phyloP scores from a whole-genome alignment of 1,139 yeast genomes.

The Keqinozyma sinolaborantium region DNA sequence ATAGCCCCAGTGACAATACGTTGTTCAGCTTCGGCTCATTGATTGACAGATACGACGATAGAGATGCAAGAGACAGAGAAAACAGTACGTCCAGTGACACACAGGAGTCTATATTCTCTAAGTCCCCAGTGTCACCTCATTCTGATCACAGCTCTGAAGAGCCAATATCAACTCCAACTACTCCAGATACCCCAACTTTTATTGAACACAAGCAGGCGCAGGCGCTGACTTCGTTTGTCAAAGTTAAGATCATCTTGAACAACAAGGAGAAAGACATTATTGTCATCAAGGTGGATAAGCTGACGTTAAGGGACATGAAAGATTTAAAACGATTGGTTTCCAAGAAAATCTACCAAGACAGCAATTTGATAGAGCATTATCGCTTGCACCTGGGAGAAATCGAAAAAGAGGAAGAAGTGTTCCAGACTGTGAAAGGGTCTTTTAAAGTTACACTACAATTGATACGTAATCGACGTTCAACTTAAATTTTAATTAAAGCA shows the following conservation, averaged over 20 bases:
- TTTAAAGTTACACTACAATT: conserved; percentile 27
- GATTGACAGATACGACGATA: conserved; percentile 18
- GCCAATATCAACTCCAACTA: conserved; percentile 4
- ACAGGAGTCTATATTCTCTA: conserved; percentile 9
- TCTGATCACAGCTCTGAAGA: conserved; percentile 3
- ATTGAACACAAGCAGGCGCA: conserved; percentile 2
- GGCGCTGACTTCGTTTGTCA: conserved; percentile 17
- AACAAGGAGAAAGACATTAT: conserved; percentile 31
- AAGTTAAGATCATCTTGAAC: conserved; percentile 28
- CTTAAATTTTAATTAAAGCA: too few relatives aligned
- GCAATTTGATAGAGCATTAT: conserved; percentile 27
- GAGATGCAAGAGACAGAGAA: conserved; percentile 6
- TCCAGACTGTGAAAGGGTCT: conserved; percentile 19
- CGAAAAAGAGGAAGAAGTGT: conserved; percentile 18
- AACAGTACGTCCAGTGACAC: conserved; percentile 1
- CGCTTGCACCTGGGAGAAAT: conserved; percentile 15
- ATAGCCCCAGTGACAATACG: conserved; percentile 14
- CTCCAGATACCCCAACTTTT: conserved; percentile 18
- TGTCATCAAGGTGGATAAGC: conserved; percentile 23
- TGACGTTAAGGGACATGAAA: conserved; percentile 23
- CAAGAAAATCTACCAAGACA: conserved; percentile 32
- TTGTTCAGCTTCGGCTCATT: conserved; percentile 21
- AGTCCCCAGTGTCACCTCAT: conserved; percentile 9
- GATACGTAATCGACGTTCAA: conserved; percentile 17
- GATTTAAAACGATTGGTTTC: conserved; percentile 30